phyloP scores from a whole-genome alignment of 805 yeast species.

The Saccharomycopsis schoenii region DNA sequence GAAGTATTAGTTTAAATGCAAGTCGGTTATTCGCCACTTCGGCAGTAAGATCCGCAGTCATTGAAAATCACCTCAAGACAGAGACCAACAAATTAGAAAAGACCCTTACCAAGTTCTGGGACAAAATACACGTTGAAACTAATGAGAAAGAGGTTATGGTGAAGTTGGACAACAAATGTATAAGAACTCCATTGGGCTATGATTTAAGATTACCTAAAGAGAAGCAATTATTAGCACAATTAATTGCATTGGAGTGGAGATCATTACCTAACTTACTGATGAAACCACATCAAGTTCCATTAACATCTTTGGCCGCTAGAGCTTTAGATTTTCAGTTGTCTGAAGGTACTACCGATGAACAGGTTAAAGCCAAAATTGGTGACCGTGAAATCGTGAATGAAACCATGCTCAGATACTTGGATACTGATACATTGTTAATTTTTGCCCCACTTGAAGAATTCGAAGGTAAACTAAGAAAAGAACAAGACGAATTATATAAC shows the following conservation, averaged over 20 bases:
- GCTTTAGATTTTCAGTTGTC: constrained; percentile 60
- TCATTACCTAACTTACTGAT: constrained; percentile 55
- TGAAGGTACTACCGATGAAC: constrained; percentile 26
- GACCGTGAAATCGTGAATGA: constrained; percentile 44
- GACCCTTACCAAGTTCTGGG: constrained; percentile 74
- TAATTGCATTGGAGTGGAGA: constrained; percentile 85
- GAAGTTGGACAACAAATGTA: constrained; percentile 62
- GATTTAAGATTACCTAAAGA: constrained; percentile 51
- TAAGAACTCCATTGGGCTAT: constrained; percentile 79
- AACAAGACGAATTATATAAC: constrained; percentile 68
- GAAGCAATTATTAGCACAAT: constrained; percentile 55
- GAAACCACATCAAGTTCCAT: constrained; percentile 71
- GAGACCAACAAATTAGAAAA: constrained; percentile 64
- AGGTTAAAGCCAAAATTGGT: constrained; percentile 54
- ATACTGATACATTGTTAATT: constrained; percentile 87
- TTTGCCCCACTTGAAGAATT: constrained; percentile 75
- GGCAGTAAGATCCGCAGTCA: constrained; percentile 20
- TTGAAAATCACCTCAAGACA: constrained; percentile 43
- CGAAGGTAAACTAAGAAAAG: constrained; percentile 69
- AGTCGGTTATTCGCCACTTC: background rate
- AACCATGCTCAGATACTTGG: constrained; percentile 69
- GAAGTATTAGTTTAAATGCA: background rate
- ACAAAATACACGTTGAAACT: constrained; percentile 41
- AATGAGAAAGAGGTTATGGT: constrained; percentile 35
- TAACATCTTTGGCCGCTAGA: constrained; percentile 80